Percentiles rank a stretch among this genome's conserved stretches.
phyloP scores from a whole-genome alignment of 768 basidiomycete species.

The Hericium rajendrae region DNA sequence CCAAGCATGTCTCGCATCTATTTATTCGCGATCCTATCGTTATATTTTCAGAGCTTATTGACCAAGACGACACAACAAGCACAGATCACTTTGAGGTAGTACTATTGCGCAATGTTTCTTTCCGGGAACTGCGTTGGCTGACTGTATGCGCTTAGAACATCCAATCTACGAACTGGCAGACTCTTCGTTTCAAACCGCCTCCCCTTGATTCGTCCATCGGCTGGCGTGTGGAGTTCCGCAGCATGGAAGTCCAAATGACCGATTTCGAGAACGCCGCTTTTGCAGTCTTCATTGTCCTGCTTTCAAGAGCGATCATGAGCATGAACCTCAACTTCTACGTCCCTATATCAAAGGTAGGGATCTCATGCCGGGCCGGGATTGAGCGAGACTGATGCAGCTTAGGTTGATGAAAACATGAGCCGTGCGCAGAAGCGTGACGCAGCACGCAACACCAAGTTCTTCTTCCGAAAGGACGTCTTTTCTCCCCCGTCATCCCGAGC shows the following conservation, averaged over 20 bases:
- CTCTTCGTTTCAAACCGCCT: conserved; percentile 95
- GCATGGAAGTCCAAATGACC: conserved; percentile 98
- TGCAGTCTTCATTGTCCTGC: conserved; percentile 86
- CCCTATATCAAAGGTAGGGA: conserved; percentile 83
- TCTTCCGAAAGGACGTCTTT: conserved; percentile 83
- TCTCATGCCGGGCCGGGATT: neutral
- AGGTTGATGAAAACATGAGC: conserved; percentile 98
- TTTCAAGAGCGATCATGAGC: conserved; percentile 87
- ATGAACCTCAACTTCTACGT: conserved; percentile 93
- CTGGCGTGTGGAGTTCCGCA: conserved; percentile 97
- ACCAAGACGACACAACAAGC: conserved; percentile 81
- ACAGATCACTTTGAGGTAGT: conserved; percentile 97
- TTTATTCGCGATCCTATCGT: conserved; percentile 98
- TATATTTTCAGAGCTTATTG: conserved; percentile 85
- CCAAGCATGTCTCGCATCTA: conserved; percentile 88
- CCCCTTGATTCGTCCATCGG: conserved; percentile 88
- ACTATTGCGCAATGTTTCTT: conserved; percentile 4
- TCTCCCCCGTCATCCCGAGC: conserved; percentile 28
- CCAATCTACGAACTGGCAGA: conserved; percentile 99
- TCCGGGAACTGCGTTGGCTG: neutral
- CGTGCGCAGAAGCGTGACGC: conserved; percentile 83
- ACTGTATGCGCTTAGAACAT: conserved; percentile 59
- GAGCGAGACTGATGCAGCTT: conserved; percentile 3
- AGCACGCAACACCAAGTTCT: conserved; percentile 64
- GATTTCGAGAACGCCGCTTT: conserved; percentile 99